These are phyloP conservation scores for Penicillium macrosclerotiorum DNA, from an alignment of 495 filamentous ascomycete species.

Conservation along the genomic window DNA sequence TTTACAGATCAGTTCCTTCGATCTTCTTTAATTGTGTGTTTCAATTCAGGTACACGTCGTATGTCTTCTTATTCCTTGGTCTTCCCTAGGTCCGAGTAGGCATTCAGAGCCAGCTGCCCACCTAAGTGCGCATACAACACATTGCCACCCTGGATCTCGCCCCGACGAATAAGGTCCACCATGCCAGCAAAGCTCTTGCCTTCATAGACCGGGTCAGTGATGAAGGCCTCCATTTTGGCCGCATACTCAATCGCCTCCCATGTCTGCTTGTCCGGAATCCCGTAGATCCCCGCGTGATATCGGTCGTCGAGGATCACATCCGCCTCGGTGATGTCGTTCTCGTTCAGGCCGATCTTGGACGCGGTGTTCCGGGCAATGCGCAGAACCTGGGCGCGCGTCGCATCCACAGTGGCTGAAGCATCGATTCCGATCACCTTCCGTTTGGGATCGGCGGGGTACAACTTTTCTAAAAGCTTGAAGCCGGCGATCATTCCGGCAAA, in stretches of 20 bases:
- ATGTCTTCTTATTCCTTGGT: conserved; percentile 12
- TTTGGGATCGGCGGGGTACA: conserved; percentile 34
- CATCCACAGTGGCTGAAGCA: conserved; percentile 53
- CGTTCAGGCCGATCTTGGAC: conserved; percentile 53
- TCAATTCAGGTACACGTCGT: too few relatives aligned
- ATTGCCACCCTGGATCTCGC: conserved; percentile 55
- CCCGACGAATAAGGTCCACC: conserved; percentile 59
- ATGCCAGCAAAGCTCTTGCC: conserved; percentile 66
- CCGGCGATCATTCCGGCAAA: conserved; percentile 63
- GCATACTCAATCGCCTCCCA: conserved; percentile 61
- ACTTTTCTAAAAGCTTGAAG: conserved; percentile 54
- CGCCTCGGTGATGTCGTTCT: conserved; percentile 51
- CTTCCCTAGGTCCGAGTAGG: conserved; percentile 44
- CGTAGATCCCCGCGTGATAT: conserved; percentile 61
- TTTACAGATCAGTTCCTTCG: too few relatives aligned
- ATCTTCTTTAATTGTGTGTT: too few relatives aligned
- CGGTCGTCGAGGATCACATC: conserved; percentile 60
- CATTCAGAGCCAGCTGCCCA: conserved; percentile 61
- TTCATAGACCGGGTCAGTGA: conserved; percentile 68
- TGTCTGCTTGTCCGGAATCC: conserved; percentile 55
- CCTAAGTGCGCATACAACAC: conserved; percentile 65
- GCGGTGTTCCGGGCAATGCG: conserved; percentile 58
- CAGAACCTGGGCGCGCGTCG: conserved; percentile 57
- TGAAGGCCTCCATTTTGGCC: conserved; percentile 60
- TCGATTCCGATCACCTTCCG: conserved; percentile 59